A percentile compares a stretch with the other conserved stretches of the same genome.
phyloP scores from a whole-genome alignment of 257 asterid species.

The Henckelia pumila region DNA sequence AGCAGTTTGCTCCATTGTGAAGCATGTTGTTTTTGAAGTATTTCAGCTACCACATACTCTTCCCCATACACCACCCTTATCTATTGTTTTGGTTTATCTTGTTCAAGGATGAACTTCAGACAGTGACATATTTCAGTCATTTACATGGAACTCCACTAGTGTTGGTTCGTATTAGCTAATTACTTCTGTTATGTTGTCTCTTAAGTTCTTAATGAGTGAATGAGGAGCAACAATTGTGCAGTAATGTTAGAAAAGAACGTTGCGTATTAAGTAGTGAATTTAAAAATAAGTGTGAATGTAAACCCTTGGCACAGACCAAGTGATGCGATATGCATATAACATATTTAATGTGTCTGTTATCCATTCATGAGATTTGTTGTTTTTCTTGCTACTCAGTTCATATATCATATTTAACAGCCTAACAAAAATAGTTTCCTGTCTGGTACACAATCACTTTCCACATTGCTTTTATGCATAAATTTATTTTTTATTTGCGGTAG shows the following conservation, averaged over 20 bases:
- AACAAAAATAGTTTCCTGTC: not conserved
- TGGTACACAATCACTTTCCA: not conserved
- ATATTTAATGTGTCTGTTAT: slow-evolving; percentile 15
- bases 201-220: slow-evolving; percentile 12
- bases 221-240: slow-evolving; percentile 8
- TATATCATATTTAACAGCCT: slow-evolving; percentile 5
- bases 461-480: slow-evolving; percentile 9
- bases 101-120: slow-evolving; percentile 14
- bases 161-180: slow-evolving; percentile 10
- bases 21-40: slow-evolving; percentile 22
- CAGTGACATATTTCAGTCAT: slow-evolving; percentile 1
- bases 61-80: slow-evolving; percentile 12
- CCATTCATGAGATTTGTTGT: slow-evolving; percentile 12
- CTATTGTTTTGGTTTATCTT: not conserved
- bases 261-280: not conserved
- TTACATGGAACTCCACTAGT: slow-evolving; percentile 15
- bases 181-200: slow-evolving; percentile 15
- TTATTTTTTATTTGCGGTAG: slow-evolving; percentile 12
- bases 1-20: slow-evolving; percentile 14
- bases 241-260: not conserved
- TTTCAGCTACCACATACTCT: slow-evolving; percentile 15
- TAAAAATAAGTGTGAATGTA: not conserved
- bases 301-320: slow-evolving; percentile 6
- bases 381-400: slow-evolving; percentile 4
- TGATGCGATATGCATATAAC: not conserved